Evolutionary conservation across 495 filamentous ascomycete genomes (phyloP), one percentile per base, ranked within the genome.

Genomic region (Letharia lupina): DNA sequence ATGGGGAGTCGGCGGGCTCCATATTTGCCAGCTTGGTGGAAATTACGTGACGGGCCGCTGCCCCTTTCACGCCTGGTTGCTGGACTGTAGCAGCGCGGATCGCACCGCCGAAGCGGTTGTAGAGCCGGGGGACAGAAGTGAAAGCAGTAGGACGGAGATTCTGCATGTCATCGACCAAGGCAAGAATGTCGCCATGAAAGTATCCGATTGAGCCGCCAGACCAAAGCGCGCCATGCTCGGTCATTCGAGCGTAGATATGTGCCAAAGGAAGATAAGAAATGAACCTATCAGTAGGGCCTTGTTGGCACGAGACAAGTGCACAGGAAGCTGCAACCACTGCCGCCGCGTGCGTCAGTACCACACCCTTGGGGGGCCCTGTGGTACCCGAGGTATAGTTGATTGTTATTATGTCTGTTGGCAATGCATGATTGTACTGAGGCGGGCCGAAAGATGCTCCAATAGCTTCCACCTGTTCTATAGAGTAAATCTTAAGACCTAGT

Each of bases 341-440:
- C 73, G 88, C 90, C 68, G 79, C 78, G 72, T 98, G 95, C 6
- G 89, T 91, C 67, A 98, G 77, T 44, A 93, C 80, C 9, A 98
- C 94, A 65, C 94, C 94, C 78, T 98, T 98, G 8, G 94, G 94
- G 68, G 89, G 83, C 10, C 94, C 95, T 0, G 94, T 98, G 13
- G 94, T 98, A 23, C 94, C 94, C 16, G 91, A 96, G 13, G 94
- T 98, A 78, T 98, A 98, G 79, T 98, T 98, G 77, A 98, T 92
- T 42, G 94, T 98, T 64, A 96, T 81, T 71, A 89, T 82, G 72
- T 97, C 92, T 4, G 88, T 82, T 1, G 89, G 84, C 41, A 76
- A 77, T 12, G 94, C 93, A 41, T 88, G 83, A 54, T 79, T 78
- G 61, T 86, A 86, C 73, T 83, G 79, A 54, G 87, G 83, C 42